A percentile compares a stretch with the other conserved stretches of the same genome.
Conservation (phyloP, 352 stramenopile genomes). For the Pilasporangium apinafurcum region DNA sequence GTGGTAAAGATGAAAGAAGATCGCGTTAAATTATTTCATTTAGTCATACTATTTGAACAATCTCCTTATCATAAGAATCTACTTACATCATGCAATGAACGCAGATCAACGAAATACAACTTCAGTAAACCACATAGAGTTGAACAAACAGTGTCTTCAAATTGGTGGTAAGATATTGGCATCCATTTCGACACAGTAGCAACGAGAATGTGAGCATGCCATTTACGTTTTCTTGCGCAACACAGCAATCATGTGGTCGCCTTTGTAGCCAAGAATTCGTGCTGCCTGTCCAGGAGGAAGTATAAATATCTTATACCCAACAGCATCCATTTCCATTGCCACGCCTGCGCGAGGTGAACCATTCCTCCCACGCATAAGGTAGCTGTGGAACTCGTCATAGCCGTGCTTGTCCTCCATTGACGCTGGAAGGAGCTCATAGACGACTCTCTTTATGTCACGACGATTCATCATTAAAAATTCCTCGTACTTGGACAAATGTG, state of each 20-base stretch:
- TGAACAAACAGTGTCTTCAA: too few relatives aligned
- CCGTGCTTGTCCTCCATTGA: constrained; percentile 36
- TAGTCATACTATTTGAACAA: too few relatives aligned
- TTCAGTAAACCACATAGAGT: too few relatives aligned
- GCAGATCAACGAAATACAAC: too few relatives aligned
- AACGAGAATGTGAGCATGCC: too few relatives aligned
- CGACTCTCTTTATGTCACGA: constrained; percentile 31
- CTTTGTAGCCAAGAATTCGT: constrained; percentile 68
- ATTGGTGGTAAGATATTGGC: too few relatives aligned
- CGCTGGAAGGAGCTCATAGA: constrained; percentile 68
- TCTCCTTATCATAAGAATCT: too few relatives aligned
- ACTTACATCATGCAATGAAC: too few relatives aligned
- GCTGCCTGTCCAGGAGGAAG: constrained; percentile 54
- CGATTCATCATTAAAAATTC: constrained; percentile 66
- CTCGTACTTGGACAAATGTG: constrained; percentile 44
- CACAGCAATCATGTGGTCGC: constrained; percentile 58
- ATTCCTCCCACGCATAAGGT: constrained; percentile 49
- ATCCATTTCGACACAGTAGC: too few relatives aligned
- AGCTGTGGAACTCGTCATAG: constrained; percentile 61
- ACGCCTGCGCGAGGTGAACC: constrained; percentile 40
- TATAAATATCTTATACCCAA: constrained; percentile 74
- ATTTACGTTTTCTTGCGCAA: constrained; percentile 25
- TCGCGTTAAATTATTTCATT: too few relatives aligned
- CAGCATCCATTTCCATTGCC: constrained; percentile 49
- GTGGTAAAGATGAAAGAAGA: too few relatives aligned